A percentile compares a stretch with the other conserved stretches of the same genome.
Conservation (phyloP, 164 flowering plant genomes). For the Kingdonia uniflora region DNA sequence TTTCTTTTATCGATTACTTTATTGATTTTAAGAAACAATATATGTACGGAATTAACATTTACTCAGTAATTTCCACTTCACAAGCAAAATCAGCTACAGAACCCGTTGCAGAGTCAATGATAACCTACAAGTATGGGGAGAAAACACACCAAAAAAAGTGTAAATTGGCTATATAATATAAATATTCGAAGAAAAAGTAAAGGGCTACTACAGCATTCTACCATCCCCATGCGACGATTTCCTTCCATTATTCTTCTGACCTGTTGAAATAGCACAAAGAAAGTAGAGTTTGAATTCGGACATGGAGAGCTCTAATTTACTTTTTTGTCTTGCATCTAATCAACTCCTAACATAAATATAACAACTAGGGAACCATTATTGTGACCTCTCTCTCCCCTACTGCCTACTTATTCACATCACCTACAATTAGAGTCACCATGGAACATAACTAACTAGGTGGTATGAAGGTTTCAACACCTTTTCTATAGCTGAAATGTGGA, state of each 20-base stretch:
- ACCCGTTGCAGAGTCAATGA: constrained; percentile 63
- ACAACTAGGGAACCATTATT: too few species aligned
- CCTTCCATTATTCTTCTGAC: constrained; percentile 90
- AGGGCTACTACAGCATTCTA: constrained; percentile 17
- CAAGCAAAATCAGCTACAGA: constrained; percentile 81
- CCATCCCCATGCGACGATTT: constrained; percentile 98
- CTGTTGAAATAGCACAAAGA: neutral
- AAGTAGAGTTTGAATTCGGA: too few species aligned
- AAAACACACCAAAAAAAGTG: constrained; percentile 5
- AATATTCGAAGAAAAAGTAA: constrained; percentile 7
- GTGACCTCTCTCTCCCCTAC: too few species aligned
- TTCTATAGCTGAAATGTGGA: too few species aligned
- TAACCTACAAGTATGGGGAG: constrained; percentile 39
- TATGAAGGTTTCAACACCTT: too few species aligned
- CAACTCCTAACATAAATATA: too few species aligned
- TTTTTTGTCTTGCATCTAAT: too few species aligned
- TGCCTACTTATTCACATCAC: too few species aligned
- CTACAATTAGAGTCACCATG: too few species aligned
- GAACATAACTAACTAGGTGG: too few species aligned
- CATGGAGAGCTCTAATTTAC: too few species aligned
- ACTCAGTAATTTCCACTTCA: constrained; percentile 98
- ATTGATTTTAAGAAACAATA: neutral
- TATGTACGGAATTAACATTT: constrained; percentile 21
- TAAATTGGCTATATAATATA: too few species aligned
- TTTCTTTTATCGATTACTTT: neutral